Evolutionary conservation across 192 early-diverging fungal genomes (phyloP).

Genomic region (Spizellomyces sp.): DNA sequence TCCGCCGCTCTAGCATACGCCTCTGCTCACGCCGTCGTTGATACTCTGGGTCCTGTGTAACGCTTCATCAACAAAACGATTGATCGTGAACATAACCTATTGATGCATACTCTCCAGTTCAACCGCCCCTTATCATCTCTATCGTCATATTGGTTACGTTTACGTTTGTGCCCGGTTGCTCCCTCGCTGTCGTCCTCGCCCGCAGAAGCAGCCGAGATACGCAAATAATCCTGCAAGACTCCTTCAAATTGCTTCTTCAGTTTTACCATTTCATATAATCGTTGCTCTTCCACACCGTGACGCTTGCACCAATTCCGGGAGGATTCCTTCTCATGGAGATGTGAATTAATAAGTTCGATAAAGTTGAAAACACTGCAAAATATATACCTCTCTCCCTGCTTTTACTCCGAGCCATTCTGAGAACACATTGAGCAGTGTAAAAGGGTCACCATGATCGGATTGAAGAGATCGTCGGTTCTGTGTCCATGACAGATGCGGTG

Average conservation of each 20-base stretch:
- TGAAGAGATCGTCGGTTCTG: slow-evolving; percentile 54
- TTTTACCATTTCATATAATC: slow-evolving; percentile 72
- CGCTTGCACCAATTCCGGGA: slow-evolving; percentile 62
- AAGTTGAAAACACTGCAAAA: neutral
- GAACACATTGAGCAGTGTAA: slow-evolving; percentile 67
- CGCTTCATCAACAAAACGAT: no score
- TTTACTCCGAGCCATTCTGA: slow-evolving; percentile 62
- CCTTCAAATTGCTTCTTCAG: slow-evolving; percentile 67
- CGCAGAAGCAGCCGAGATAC: neutral
- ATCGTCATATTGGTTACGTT: slow-evolving; percentile 5
- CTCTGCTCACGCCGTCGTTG: slow-evolving; percentile 34
- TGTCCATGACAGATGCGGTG: slow-evolving; percentile 6
- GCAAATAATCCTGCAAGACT: slow-evolving; percentile 50
- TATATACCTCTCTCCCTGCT: slow-evolving; percentile 45
- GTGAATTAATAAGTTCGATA: neutral
- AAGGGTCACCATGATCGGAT: slow-evolving; percentile 65
- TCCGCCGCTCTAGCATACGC: slow-evolving; percentile 44
- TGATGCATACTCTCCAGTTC: no score
- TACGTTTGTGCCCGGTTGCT: neutral
- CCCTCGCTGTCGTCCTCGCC: neutral
- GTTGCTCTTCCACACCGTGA: slow-evolving; percentile 70
- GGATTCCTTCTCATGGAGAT: slow-evolving; percentile 33
- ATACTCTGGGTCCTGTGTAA: slow-evolving; percentile 38
- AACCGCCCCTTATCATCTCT: no score
- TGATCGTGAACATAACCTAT: no score